Base-by-base conservation (phyloP, 2,329 filamentous ascomycete genomes). In the Alternaria arbusti region DNA sequence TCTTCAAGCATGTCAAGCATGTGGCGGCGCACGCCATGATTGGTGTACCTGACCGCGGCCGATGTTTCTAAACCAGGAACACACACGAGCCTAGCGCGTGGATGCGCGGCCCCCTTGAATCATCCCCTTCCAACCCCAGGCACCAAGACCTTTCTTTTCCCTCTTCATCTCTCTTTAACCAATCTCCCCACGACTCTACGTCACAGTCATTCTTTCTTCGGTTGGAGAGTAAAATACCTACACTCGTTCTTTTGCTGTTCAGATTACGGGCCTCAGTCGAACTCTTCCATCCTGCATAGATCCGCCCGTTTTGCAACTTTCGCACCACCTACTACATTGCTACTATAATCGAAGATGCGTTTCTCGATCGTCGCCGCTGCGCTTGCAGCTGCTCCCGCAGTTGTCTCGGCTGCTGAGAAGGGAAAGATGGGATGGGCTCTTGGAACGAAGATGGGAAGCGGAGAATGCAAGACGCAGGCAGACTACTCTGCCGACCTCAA, bases 401-500 rank as follows among this genome's bases (percentile, higher is more conserved):
- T 85, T 45, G 84, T 86, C 45, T 81, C 84, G 30, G 85, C 85
- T 40, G 80, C 80, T 36, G 74, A 73, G 63, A 75, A 73, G 63
- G 89, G 89, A 54, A 84, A 78, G 28, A 81, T 91, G 64, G 90
- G 90, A 55, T 91, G 91, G 73, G 85, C 90, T 13, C 82, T 92
- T 12, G 90, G 90, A 64, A 87, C 88, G 71, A 89, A 90, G 77
- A 86, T 86, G 67, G 59, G 84, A 23, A 86, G 88, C 20, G 75
- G 74, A n/a, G 47, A 76, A 44, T 92, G 90, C 85, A 92, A 92
- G 81, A 80, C 80, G 40, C 81, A 84, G 46, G 74, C 79, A 49
- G 89, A 92, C 79, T 92, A 90, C 79, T 85, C 87, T 70, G 82
- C 81, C 54, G 90, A 92, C 77, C 90, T 92, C 77, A 84, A 88